Percentiles rank a stretch among this genome's conserved stretches.
phyloP scores from a whole-genome alignment of 2,329 filamentous ascomycete species.

The Hypoxylon sp. region DNA sequence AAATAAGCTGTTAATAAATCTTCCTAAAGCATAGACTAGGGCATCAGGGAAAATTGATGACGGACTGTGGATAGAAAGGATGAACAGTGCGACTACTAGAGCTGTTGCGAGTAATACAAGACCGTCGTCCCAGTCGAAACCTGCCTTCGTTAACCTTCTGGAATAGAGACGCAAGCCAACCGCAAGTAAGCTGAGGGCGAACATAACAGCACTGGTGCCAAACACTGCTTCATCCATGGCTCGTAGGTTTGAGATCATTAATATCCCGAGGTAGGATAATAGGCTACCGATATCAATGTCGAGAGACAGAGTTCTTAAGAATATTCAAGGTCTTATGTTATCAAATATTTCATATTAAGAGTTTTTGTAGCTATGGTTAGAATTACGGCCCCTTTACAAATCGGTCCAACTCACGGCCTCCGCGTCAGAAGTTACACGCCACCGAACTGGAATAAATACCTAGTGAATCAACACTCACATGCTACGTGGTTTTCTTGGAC shows the following conservation, averaged over 20 bases:
- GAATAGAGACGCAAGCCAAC: slow-evolving; percentile 41
- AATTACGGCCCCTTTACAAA: neutral
- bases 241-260: neutral
- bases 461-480: neutral
- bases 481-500: slow-evolving; percentile 2
- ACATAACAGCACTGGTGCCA: slow-evolving; percentile 6
- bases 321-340: neutral
- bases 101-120: slow-evolving; percentile 32
- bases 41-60: neutral
- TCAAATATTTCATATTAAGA: neutral
- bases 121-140: slow-evolving; percentile 45
- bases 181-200: slow-evolving; percentile 18
- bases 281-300: neutral
- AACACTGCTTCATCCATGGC: slow-evolving; percentile 14
- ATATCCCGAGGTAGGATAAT: neutral
- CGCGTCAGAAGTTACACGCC: slow-evolving; percentile 5
- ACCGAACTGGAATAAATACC: slow-evolving; percentile 2
- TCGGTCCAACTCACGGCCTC: neutral
- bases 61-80: slow-evolving; percentile 30
- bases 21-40: neutral
- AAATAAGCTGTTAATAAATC: neutral
- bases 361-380: neutral
- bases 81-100: slow-evolving; percentile 23
- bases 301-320: neutral
- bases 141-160: slow-evolving; percentile 32